These are phyloP conservation scores for Stachybotrys chlorohalonatus DNA, from an alignment of 2,329 filamentous ascomycete species.

Conservation along the genomic window DNA sequence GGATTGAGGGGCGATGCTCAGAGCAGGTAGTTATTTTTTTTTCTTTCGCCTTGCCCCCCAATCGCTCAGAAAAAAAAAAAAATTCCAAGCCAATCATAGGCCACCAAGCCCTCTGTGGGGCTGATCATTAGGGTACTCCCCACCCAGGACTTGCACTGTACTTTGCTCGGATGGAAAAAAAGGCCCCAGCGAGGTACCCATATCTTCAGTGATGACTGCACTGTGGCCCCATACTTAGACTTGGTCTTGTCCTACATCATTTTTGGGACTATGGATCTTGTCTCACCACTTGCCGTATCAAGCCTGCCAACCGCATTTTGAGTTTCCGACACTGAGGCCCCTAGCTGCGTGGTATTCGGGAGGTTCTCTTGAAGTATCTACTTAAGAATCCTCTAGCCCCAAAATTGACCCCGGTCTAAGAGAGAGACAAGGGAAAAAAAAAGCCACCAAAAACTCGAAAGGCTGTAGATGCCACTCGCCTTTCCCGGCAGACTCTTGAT, in stretches of 20 bases:
- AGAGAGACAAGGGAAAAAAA: too few species aligned
- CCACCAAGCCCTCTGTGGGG: slow-evolving; percentile 9
- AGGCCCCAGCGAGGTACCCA: background rate
- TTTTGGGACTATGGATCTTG: background rate
- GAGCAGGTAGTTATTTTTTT: slow-evolving; percentile 21
- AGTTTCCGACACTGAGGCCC: background rate
- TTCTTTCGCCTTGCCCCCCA: slow-evolving; percentile 13
- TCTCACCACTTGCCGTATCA: background rate
- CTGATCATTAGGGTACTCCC: slow-evolving; percentile 16
- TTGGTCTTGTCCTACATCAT: background rate
- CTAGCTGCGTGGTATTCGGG: background rate
- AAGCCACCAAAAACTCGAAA: too few species aligned
- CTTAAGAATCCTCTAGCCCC: background rate
- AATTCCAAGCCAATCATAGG: slow-evolving; percentile 13
- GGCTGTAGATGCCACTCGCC: too few species aligned
- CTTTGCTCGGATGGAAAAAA: background rate
- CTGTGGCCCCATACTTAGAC: too few species aligned
- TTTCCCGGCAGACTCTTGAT: too few species aligned
- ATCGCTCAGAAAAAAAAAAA: slow-evolving; percentile 14
- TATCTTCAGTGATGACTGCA: too few species aligned
- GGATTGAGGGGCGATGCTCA: slow-evolving; percentile 26
- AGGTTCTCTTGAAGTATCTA: background rate
- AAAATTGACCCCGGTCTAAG: too few species aligned
- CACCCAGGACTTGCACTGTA: background rate
- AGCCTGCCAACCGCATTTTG: background rate